Percentiles rank a stretch among this genome's conserved stretches.
phyloP scores from a whole-genome alignment of 768 basidiomycete species.

The Boletus vinaceobasis region DNA sequence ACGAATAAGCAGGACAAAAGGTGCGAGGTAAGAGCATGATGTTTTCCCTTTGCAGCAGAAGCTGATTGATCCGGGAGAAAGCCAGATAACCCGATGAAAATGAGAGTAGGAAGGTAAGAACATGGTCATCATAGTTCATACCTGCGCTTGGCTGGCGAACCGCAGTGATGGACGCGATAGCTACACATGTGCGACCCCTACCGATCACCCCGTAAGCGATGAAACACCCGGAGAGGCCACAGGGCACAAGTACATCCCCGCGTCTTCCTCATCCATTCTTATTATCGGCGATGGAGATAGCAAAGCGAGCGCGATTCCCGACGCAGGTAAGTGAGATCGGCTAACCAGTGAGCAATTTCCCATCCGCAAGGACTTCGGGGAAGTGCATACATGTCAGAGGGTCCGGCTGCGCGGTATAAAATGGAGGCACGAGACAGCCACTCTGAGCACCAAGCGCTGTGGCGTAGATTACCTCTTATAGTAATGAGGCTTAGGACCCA shows the following conservation, averaged over 20 bases:
- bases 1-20: background rate
- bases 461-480: background rate
- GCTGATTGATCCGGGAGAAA: background rate
- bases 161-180: background rate
- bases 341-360: background rate
- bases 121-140: background rate
- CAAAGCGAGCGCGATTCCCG: constrained; percentile 6
- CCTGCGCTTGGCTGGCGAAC: background rate
- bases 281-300: background rate
- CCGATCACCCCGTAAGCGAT: constrained; percentile 11
- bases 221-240: background rate
- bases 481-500: background rate
- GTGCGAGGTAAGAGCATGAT: background rate
- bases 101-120: background rate
- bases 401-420: constrained; percentile 8
- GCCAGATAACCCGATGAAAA: background rate
- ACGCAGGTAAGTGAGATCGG: background rate
- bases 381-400: constrained; percentile 12
- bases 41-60: background rate
- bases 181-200: constrained; percentile 1
- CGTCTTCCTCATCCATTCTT: constrained; percentile 12
- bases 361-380: background rate
- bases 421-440: no score
- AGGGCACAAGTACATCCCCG: background rate
- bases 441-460: background rate